Base-by-base conservation (phyloP, 768 basidiomycete genomes). In the Leucosporidium scottii region DNA sequence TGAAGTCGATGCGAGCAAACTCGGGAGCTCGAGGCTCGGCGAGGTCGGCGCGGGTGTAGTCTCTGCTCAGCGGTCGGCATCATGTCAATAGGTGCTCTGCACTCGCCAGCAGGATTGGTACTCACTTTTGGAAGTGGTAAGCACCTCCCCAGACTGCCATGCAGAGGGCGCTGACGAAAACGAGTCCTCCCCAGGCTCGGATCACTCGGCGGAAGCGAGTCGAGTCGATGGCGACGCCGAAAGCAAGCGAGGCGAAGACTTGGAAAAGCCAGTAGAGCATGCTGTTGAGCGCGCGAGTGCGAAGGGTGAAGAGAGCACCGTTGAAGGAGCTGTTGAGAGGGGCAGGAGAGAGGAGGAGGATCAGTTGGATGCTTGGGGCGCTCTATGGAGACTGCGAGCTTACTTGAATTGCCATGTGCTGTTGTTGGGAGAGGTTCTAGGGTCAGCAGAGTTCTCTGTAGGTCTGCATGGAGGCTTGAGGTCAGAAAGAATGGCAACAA, bases 211-310 rank as follows among this genome's bases (percentile, higher is more conserved):
- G 13, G 57, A 71, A 60, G 5, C 57, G 30, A 39, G 56, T 59
- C 10, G 47, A 49, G 53, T 71, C 70, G 50, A 71, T 65, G 3
- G 28, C 21, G n/a, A 47, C 8, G 23, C 70, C 70, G 36, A 71
- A 65, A 9, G 36, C 7, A 30, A 55, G 60, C 9, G 66, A 56
- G 56, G 90, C 90, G 28, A 89, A 70, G 66, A 90, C 88, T 75
- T 91, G 90, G 0, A 87, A 80, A 6, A 84, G 77, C 89, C 89
- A 91, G 78, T 91, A 92, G 23, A 89, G 80, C 48, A 91, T 79
- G 70, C 86, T 87, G 76, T 91, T 91, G 68, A 91, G 79, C 18
- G 87, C 82, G 39, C 90, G 85, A 1, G 86, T 84, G 13, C 72
- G 65, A 51, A 74, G 58, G 1, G 69, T 63, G 62, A 61, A 59